Conservation (phyloP, 345 rosid genomes). For the Dimocarpus longan region DNA sequence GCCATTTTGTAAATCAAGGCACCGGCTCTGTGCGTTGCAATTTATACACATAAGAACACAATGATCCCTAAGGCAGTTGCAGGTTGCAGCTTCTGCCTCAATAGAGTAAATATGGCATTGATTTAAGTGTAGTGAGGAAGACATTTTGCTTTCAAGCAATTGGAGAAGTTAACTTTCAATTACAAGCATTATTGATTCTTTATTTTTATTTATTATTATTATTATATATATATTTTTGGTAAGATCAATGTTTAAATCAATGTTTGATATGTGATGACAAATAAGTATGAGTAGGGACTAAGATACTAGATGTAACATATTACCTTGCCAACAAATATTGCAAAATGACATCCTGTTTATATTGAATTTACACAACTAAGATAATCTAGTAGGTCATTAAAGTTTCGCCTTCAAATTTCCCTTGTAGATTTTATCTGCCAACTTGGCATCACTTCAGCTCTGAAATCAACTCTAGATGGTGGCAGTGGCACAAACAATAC, state of each 20-base stretch:
- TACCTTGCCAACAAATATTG: not conserved
- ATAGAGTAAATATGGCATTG: not conserved
- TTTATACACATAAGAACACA: not conserved
- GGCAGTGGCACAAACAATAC: conserved; percentile 25
- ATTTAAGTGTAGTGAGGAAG: not conserved
- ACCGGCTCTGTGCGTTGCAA: not conserved
- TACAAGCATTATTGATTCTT: not conserved
- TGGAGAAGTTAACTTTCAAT: conserved; percentile 14
- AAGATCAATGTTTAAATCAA: not conserved
- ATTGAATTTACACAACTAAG: not conserved
- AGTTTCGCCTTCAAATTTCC: not conserved
- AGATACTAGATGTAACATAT: conserved; percentile 9
- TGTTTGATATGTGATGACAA: conserved; percentile 9
- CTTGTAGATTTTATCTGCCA: conserved; percentile 16
- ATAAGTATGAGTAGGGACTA: conserved; percentile 16
- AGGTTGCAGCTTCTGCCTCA: conserved; percentile 1
- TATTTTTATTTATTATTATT: too few species aligned
- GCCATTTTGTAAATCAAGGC: conserved; percentile 20
- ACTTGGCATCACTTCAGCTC: conserved; percentile 29
- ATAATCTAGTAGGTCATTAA: not conserved
- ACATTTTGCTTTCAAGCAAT: not conserved
- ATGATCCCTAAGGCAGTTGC: conserved; percentile 17
- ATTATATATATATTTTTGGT: not conserved
- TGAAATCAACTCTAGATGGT: conserved; percentile 40
- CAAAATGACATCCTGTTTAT: not conserved